These are phyloP conservation scores for Dryadomyces quercus-mongolicae DNA, from an alignment of 2,329 filamentous ascomycete species.

Conservation along the genomic window DNA sequence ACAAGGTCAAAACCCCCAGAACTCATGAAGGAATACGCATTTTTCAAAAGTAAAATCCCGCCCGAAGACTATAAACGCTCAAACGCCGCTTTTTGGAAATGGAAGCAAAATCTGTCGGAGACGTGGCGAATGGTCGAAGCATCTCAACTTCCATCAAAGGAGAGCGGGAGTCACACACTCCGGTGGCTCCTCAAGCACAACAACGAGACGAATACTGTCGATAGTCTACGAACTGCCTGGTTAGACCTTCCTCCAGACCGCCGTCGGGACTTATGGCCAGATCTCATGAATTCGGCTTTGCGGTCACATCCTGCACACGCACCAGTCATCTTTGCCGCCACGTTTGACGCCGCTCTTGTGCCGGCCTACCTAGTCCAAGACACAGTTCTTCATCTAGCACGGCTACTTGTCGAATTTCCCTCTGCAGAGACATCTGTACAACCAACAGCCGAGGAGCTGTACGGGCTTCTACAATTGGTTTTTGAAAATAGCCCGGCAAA, in stretches of 20 bases:
- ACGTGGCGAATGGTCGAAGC: constrained; percentile 8
- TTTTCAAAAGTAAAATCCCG: not conserved
- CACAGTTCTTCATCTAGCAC: constrained; percentile 20
- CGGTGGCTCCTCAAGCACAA: constrained; percentile 17
- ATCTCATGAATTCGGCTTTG: constrained; percentile 24
- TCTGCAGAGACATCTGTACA: not conserved
- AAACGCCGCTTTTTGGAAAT: constrained; percentile 3
- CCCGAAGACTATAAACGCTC: not conserved
- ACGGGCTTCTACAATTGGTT: constrained; percentile 3
- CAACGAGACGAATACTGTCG: not conserved
- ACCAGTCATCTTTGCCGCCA: constrained; percentile 23
- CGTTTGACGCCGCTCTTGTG: constrained; percentile 19
- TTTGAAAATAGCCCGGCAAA: constrained; percentile 7
- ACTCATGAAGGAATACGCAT: not conserved
- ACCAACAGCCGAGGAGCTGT: not conserved
- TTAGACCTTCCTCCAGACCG: constrained; percentile 14
- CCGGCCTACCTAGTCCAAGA: constrained; percentile 27
- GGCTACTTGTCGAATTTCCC: not conserved
- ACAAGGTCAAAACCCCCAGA: not conserved
- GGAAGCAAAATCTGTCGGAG: constrained; percentile 8
- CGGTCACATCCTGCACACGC: constrained; percentile 20
- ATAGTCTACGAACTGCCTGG: constrained; percentile 23
- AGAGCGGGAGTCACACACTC: not conserved
- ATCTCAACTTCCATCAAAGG: constrained; percentile 1
- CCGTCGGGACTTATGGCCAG: constrained; percentile 19